A percentile compares a stretch with the other conserved stretches of the same genome.
Evolutionary conservation across 257 asterid genomes (phyloP).

Genomic region (Thymus mandschuricus): DNA sequence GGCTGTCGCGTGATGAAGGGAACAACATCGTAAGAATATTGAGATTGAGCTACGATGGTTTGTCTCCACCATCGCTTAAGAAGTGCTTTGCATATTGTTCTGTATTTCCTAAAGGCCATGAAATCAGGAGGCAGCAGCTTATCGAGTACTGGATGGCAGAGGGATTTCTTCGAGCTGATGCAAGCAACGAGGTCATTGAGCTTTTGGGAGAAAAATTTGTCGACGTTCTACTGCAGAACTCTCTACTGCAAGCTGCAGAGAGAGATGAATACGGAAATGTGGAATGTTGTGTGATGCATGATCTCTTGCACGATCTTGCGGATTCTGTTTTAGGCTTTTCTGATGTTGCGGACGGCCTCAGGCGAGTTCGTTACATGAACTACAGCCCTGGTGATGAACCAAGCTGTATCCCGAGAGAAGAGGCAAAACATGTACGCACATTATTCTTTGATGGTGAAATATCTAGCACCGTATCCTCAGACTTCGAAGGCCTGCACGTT

Average conservation of each 20-base stretch:
- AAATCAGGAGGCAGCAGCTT: too few relatives aligned
- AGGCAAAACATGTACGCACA: conserved; percentile 24
- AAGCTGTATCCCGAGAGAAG: background rate
- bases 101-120: too few relatives aligned
- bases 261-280: background rate
- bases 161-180: too few relatives aligned
- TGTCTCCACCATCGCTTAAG: too few relatives aligned
- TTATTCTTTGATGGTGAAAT: conserved; percentile 5
- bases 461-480: background rate
- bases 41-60: too few relatives aligned
- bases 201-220: background rate
- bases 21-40: background rate
- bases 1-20: background rate
- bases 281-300: conserved; percentile 25
- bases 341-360: background rate
- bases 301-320: conserved; percentile 46
- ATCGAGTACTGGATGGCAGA: too few relatives aligned
- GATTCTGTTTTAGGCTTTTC: conserved; percentile 6
- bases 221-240: conserved; percentile 18
- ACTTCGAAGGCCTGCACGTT: background rate
- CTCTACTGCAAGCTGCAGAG: conserved; percentile 25
- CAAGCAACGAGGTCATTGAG: background rate
- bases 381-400: background rate
- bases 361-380: background rate
- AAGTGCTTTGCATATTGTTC: too few relatives aligned